Evolutionary conservation across 148 eudicot genomes (phyloP).

Genomic region (Rhododendron vialii): DNA sequence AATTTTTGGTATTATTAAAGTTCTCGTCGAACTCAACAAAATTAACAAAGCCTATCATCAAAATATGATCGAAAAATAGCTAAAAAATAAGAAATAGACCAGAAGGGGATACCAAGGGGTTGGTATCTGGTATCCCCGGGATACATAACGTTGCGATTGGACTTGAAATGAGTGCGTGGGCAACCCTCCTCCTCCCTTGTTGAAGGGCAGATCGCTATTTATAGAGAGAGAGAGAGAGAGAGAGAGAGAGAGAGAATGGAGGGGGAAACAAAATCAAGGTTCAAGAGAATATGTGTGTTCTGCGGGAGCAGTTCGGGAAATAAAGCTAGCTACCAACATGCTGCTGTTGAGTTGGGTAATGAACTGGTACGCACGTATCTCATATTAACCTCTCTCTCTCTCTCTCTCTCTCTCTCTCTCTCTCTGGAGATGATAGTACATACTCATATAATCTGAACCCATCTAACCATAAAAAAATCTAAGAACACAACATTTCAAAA

Average conservation of each 20-base stretch:
- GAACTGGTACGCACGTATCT: conserved; percentile 36
- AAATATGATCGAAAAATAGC: no score
- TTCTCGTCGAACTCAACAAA: no score
- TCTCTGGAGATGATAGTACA: neutral
- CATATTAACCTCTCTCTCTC: neutral
- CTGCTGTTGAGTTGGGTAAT: conserved; percentile 51
- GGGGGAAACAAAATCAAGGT: conserved; percentile 32
- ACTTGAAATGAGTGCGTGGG: neutral
- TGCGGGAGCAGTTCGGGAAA: conserved; percentile 61
- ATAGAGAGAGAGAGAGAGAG: neutral
- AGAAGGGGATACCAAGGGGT: no score
- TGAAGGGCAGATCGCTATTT: neutral
- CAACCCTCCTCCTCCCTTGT: conserved; percentile 1
- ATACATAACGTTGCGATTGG: neutral
- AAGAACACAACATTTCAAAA: no score
- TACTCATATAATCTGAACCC: no score
- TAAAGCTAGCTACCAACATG: conserved; percentile 52
- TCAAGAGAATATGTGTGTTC: conserved; percentile 53
- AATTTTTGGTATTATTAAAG: no score
- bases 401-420: neutral
- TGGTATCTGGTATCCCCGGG: no score
- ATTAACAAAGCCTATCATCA: no score
- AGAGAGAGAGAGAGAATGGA: conserved; percentile 9
- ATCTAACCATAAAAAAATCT: no score
- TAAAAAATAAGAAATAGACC: no score